Conservation (phyloP, 257 asterid species). For the Linaria vulgaris region DNA sequence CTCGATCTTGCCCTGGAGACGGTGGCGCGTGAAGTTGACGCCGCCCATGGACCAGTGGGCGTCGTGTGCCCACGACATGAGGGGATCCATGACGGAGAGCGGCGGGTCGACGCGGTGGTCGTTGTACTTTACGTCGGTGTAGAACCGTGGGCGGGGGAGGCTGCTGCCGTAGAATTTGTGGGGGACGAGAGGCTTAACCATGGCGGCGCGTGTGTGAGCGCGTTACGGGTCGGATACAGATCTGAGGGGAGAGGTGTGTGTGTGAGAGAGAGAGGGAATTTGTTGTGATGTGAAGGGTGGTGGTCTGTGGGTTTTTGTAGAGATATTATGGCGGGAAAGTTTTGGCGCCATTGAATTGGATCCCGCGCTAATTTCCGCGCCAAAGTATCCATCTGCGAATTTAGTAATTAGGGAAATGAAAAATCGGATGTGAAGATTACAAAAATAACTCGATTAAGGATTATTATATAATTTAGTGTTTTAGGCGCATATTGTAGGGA, state of each 20-base stretch:
- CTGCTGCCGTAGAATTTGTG: slow-evolving; percentile 92
- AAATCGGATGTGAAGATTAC: too few species aligned
- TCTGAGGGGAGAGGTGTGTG: background rate
- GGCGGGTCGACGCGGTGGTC: slow-evolving; percentile 77
- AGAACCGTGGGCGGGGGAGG: slow-evolving; percentile 80
- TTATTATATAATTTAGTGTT: too few species aligned
- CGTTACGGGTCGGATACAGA: background rate
- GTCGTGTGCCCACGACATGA: slow-evolving; percentile 77
- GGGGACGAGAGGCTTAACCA: slow-evolving; percentile 80
- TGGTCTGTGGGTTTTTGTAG: background rate
- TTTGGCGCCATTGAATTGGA: background rate
- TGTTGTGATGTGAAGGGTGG: background rate
- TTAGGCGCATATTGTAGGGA: too few species aligned
- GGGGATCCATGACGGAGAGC: slow-evolving; percentile 58
- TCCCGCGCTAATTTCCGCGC: background rate
- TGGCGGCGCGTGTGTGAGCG: slow-evolving; percentile 12
- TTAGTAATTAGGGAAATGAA: too few species aligned
- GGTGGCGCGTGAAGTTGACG: slow-evolving; percentile 65
- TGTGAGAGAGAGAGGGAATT: background rate
- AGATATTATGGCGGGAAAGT: slow-evolving; percentile 18
- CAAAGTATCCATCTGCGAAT: too few species aligned
- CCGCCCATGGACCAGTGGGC: slow-evolving; percentile 99
- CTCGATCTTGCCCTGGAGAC: slow-evolving; percentile 92
- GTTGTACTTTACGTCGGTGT: slow-evolving; percentile 59
- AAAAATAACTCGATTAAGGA: too few species aligned